Conservation (phyloP, 768 basidiomycete species). For the Russula olivacea region DNA sequence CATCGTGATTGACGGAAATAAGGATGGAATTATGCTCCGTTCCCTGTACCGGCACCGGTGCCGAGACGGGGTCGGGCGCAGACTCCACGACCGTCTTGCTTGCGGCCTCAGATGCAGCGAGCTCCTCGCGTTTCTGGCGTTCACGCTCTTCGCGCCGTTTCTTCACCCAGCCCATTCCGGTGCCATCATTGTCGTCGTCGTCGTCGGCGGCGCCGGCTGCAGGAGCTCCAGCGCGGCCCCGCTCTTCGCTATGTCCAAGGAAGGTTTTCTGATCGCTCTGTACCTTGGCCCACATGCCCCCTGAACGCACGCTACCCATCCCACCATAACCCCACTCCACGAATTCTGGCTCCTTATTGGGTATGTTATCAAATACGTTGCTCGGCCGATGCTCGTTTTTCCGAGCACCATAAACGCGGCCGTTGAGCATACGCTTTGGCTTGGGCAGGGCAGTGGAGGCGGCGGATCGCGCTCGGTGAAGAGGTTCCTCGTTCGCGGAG, state of each 20-base stretch:
- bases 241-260: conserved; percentile 10
- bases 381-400: not conserved
- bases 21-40: not conserved
- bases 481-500: not conserved
- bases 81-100: conserved; percentile 27
- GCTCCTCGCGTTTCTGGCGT: conserved; percentile 38
- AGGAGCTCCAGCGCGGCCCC: conserved; percentile 29
- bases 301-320: conserved; percentile 50
- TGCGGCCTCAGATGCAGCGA: conserved; percentile 28
- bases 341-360: conserved; percentile 64
- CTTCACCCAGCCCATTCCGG: conserved; percentile 80
- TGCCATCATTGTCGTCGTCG: conserved; percentile 66
- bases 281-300: conserved; percentile 25
- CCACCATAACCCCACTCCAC: conserved; percentile 89
- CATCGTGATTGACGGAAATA: not conserved
- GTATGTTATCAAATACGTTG: conserved; percentile 48
- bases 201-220: conserved; percentile 36
- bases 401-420: conserved; percentile 63
- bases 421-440: conserved; percentile 61
- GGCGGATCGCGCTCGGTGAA: conserved; percentile 4
- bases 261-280: conserved; percentile 24
- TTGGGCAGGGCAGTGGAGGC: not conserved
- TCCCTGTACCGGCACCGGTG: not conserved
- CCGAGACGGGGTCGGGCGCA: not conserved
- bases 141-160: conserved; percentile 52